These are phyloP conservation scores for Craterostigma plantagineum DNA, from an alignment of 257 asterid genomes.

Conservation along the genomic window DNA sequence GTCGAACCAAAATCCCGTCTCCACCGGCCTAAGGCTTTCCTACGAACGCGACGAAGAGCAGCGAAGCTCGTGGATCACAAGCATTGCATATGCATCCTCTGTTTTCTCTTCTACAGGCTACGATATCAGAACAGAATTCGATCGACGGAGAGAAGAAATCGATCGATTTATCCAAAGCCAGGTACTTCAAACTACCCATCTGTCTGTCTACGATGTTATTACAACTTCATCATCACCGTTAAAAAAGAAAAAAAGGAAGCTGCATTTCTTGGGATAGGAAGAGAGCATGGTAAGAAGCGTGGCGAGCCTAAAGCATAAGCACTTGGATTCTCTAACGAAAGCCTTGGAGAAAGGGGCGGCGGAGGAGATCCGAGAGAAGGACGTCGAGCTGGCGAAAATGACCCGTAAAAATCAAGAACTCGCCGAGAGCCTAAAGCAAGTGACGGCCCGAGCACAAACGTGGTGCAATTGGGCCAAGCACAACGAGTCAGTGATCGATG, in stretches of 20 bases:
- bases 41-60: slow-evolving; percentile 54
- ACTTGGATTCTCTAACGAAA: slow-evolving; percentile 27
- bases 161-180: slow-evolving; percentile 35
- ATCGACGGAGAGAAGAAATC: slow-evolving; percentile 39
- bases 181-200: slow-evolving; percentile 20
- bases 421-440: slow-evolving; percentile 43
- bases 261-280: slow-evolving; percentile 21
- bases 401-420: slow-evolving; percentile 51
- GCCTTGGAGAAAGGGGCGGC: slow-evolving; percentile 30
- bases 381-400: slow-evolving; percentile 36
- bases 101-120: slow-evolving; percentile 16
- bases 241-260: slow-evolving; percentile 1
- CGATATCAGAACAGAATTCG: slow-evolving; percentile 30
- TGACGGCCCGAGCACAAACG: slow-evolving; percentile 44
- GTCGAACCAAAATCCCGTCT: slow-evolving; percentile 35
- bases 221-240: too few species aligned
- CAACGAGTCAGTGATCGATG: slow-evolving; percentile 41
- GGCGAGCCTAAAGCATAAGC: slow-evolving; percentile 32
- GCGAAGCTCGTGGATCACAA: slow-evolving; percentile 25
- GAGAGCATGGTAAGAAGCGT: slow-evolving; percentile 39
- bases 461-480: slow-evolving; percentile 68
- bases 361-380: slow-evolving; percentile 37
- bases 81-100: slow-evolving; percentile 14
- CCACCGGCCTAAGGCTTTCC: slow-evolving; percentile 53
- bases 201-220: not conserved